phyloP scores from a whole-genome alignment of 2,329 filamentous ascomycete species.

The Chrysosporium queenslandicum region DNA sequence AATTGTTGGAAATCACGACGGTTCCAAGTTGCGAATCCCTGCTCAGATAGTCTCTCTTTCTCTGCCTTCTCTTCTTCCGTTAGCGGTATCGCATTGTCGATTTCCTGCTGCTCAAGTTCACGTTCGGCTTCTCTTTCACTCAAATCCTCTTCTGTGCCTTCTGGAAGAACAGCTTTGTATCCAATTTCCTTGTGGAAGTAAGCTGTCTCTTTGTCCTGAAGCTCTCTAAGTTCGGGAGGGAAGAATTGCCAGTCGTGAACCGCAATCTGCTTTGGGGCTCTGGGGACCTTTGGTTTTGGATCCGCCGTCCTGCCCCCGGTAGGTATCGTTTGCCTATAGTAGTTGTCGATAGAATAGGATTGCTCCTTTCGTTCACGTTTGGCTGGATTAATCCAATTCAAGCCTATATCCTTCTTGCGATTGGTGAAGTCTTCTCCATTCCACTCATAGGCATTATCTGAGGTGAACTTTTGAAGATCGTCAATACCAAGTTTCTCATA shows the following conservation, averaged over 20 bases:
- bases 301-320: slow-evolving; percentile 70
- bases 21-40: slow-evolving; percentile 93
- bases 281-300: slow-evolving; percentile 87
- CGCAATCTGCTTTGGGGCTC: slow-evolving; percentile 80
- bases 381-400: slow-evolving; percentile 95
- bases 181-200: slow-evolving; percentile 93
- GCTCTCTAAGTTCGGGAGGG: slow-evolving; percentile 66
- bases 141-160: slow-evolving; percentile 78
- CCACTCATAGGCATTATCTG: slow-evolving; percentile 97
- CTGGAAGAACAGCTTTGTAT: slow-evolving; percentile 82
- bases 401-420: slow-evolving; percentile 80
- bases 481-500: slow-evolving; percentile 97
- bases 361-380: slow-evolving; percentile 98
- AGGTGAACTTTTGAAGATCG: slow-evolving; percentile 94
- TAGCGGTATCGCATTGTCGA: slow-evolving; percentile 79
- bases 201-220: slow-evolving; percentile 94
- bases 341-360: slow-evolving; percentile 97
- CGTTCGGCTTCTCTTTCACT: slow-evolving; percentile 80
- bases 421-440: slow-evolving; percentile 94
- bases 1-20: slow-evolving; percentile 97
- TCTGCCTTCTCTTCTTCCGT: slow-evolving; percentile 83
- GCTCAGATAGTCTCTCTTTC: slow-evolving; percentile 68
- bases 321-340: slow-evolving; percentile 84
- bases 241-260: slow-evolving; percentile 99
- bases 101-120: slow-evolving; percentile 77